Base-by-base conservation (phyloP, 139 green algal genomes). In the Bryopsis sp. region DNA sequence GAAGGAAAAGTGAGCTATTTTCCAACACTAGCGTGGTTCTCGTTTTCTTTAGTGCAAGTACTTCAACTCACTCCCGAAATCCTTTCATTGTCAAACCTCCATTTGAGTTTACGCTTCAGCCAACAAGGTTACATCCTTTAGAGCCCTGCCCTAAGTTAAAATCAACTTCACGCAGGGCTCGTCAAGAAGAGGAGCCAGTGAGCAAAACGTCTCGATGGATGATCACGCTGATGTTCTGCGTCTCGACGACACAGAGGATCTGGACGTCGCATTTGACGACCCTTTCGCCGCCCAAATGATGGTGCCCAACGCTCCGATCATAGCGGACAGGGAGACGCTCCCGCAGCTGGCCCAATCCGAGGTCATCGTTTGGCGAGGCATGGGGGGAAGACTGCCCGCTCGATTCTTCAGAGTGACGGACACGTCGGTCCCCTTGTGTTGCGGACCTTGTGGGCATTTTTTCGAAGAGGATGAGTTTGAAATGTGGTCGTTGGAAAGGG, bases 381-480 rank as follows among this genome's bases (percentile, higher is more conserved):
- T 77, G 15, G 81, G 81, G 64, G 58, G 72, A 24, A 19, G 59
- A 39, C 74, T 86, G 28, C 77, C 71, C 3, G 26, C 28, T 29
- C 78, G 86, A 73, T 92, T 84, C 70, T 92, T 90, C 78, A 75
- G 82, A 33, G 29, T 90, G 22, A 83, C 91, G 82, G 85, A 92
- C 67, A 64, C 69, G 0, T 80, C 88, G 48, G 71, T 79, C 36
- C 81, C 83, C 6, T 71, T 95, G n/a, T 74, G 67, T 31, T 73
- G 84, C 19, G 82, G 78, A 2, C 48, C 73, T 0, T 89, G 81
- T 70, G 85, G 87, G 0, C 85, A 92, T 72, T 87, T 92, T 70
- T 95, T 87, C 64, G 88, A 95, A 80, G 71, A 83, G 47, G 85
- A 91, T 58, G 87, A 90, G 48, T 89, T 79, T 37, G 83, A 90